Evolutionary conservation across 208 protist genomes (phyloP).

Genomic region (Acanthamoeba culbertsoni): DNA sequence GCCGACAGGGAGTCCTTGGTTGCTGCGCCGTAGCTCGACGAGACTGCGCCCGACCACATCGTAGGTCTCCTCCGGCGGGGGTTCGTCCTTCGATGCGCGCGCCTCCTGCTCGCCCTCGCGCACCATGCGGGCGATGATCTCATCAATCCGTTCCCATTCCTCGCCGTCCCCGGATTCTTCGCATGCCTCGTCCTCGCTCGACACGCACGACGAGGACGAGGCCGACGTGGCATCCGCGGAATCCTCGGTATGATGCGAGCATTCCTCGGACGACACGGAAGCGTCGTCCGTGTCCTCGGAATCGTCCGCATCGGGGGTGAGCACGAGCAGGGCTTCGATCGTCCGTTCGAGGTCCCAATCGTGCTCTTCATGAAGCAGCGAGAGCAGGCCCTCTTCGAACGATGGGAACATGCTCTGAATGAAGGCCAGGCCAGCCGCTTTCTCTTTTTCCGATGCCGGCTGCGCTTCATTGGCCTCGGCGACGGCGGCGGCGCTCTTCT

Average conservation of each 20-base stretch:
- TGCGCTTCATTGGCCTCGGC: not conserved
- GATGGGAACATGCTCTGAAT: not conserved
- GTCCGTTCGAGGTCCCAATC: constrained; percentile 11
- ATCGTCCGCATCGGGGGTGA: not conserved
- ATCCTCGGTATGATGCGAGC: too few species aligned
- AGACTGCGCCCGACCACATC: not conserved
- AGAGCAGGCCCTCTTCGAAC: not conserved
- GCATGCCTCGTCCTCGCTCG: not conserved
- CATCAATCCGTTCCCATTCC: not conserved
- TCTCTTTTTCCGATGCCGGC: not conserved
- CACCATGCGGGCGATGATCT: constrained; percentile 17
- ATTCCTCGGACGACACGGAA: not conserved
- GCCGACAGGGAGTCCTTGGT: not conserved
- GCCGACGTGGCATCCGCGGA: not conserved
- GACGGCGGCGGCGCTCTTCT: not conserved
- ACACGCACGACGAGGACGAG: not conserved
- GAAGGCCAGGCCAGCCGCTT: not conserved
- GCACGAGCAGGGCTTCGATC: not conserved
- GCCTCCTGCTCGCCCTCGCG: not conserved
- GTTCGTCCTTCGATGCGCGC: not conserved
- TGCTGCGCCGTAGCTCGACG: not conserved
- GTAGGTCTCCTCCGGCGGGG: not conserved
- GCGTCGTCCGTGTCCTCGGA: not conserved
- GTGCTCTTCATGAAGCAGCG: not conserved
- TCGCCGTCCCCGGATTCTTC: not conserved